Evolutionary conservation across 1,284 basidiomycete species (phyloP).

Genomic region (Exobasidium rhododendri): DNA sequence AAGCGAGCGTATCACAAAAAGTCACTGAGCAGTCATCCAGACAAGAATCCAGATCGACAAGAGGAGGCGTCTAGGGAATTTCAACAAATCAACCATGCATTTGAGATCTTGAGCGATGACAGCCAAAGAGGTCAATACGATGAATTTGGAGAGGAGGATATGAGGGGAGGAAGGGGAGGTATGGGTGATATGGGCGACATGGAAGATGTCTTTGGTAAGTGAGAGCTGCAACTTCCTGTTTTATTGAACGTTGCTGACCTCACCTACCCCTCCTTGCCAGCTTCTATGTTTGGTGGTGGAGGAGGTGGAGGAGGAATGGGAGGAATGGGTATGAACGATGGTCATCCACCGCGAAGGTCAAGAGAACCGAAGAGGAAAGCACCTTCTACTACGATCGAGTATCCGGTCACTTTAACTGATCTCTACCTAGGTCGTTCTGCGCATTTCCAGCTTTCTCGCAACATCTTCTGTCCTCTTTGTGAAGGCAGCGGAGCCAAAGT

Average conservation of each 20-base stretch:
- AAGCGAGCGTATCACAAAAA: constrained; percentile 65
- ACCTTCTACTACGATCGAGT: constrained; percentile 61
- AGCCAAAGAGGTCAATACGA: constrained; percentile 46
- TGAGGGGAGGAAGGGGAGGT: constrained; percentile 22
- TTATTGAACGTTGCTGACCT: no score
- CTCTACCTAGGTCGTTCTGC: constrained; percentile 86
- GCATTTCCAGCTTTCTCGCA: constrained; percentile 83
- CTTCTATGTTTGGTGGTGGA: constrained; percentile 34
- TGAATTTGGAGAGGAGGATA: constrained; percentile 39
- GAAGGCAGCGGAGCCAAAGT: constrained; percentile 81
- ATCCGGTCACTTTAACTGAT: constrained; percentile 85
- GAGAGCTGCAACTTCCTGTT: no score
- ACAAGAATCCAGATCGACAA: constrained; percentile 48
- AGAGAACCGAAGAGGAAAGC: constrained; percentile 46
- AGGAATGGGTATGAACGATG: constrained; percentile 23
- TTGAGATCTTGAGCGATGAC: constrained; percentile 47
- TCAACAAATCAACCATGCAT: constrained; percentile 48
- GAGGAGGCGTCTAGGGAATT: constrained; percentile 44
- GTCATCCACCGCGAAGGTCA: constrained; percentile 57
- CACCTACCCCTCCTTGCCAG: constrained; percentile 1
- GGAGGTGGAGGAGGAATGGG: constrained; percentile 28
- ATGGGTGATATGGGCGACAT: constrained; percentile 28
- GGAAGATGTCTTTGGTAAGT: constrained; percentile 44
- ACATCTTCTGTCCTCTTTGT: constrained; percentile 74
- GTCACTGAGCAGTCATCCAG: constrained; percentile 44